Conservation (phyloP, 805 yeast genomes). For the Ogataea pini region DNA sequence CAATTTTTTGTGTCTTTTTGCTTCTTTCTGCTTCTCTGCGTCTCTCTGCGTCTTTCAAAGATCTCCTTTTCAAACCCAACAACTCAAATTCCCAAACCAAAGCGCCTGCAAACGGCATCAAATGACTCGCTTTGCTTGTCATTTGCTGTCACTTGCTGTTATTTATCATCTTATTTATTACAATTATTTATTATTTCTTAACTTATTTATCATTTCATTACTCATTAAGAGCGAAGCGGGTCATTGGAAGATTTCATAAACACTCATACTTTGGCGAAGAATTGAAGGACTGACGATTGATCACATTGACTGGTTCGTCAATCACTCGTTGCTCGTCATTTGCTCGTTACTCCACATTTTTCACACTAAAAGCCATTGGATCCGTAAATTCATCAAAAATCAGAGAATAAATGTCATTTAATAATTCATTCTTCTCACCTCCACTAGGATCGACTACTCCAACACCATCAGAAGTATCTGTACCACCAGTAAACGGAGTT, state of each 20-base stretch:
- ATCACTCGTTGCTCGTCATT: neutral
- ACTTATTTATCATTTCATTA: constrained; percentile 13
- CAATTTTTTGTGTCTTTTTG: no score
- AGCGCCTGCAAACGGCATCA: no score
- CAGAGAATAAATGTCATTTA: constrained; percentile 46
- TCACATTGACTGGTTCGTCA: neutral
- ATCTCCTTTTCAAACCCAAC: no score
- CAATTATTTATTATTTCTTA: constrained; percentile 13
- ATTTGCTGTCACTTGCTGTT: neutral
- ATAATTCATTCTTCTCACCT: constrained; percentile 31
- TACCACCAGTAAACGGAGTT: neutral
- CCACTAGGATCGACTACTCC: neutral
- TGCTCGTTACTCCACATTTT: constrained; percentile 1
- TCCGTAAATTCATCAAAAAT: constrained; percentile 47
- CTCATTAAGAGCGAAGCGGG: neutral
- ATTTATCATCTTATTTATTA: constrained; percentile 15
- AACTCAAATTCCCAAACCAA: no score
- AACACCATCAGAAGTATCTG: neutral
- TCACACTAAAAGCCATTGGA: constrained; percentile 35
- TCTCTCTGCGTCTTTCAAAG: no score
- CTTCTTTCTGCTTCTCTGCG: no score
- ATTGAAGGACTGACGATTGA: no score
- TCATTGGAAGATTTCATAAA: neutral
- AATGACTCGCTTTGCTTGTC: no score
- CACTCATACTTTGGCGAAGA: no score